phyloP scores from a whole-genome alignment of 140 eudicot genomes.

The Cichorium intybus region DNA sequence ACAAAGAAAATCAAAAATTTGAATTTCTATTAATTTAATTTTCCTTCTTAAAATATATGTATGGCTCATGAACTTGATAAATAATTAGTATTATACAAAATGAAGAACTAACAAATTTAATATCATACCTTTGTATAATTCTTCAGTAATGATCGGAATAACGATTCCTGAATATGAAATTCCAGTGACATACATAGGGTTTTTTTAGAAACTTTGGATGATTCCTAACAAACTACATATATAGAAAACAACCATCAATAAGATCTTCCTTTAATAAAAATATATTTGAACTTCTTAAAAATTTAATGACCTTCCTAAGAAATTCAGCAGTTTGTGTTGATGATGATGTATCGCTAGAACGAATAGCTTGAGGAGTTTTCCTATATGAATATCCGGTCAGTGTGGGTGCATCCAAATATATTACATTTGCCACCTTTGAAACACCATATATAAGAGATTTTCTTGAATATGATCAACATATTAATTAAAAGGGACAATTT shows the following conservation, averaged over 20 bases:
- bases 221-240: slow-evolving; percentile 13
- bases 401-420: slow-evolving; percentile 22
- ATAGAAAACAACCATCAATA: background rate
- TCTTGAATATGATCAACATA: no score
- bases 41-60: no score
- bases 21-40: no score
- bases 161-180: slow-evolving; percentile 10
- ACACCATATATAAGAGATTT: no score
- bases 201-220: slow-evolving; percentile 20
- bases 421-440: no score
- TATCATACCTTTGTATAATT: slow-evolving; percentile 12
- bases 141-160: slow-evolving; percentile 12
- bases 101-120: no score
- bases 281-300: background rate
- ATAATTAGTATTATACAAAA: no score
- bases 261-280: background rate
- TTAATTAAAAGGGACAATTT: no score
- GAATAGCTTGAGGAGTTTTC: background rate
- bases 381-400: slow-evolving; percentile 13
- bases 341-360: slow-evolving; percentile 10
- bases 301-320: slow-evolving; percentile 6
- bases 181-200: slow-evolving; percentile 17
- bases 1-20: no score
- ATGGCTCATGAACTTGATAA: no score
- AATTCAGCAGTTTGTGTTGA: slow-evolving; percentile 9